These are phyloP conservation scores for Ustilago cynodontis DNA, from an alignment of 1,284 basidiomycete species.

Conservation along the genomic window DNA sequence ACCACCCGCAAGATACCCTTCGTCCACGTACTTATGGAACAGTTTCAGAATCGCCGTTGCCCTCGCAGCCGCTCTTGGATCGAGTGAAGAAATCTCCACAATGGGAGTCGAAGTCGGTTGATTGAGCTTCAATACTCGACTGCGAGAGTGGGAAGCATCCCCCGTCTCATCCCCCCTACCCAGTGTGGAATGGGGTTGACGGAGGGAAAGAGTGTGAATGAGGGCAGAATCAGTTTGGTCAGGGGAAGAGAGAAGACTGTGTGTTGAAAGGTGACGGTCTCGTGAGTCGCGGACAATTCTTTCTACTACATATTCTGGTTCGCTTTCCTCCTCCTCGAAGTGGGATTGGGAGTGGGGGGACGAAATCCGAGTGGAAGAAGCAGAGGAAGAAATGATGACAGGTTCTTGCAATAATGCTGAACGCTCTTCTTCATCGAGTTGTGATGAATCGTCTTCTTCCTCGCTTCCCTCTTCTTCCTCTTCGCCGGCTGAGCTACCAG, in stretches of 20 bases:
- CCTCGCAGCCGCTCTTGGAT: constrained; percentile 58
- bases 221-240: constrained; percentile 4
- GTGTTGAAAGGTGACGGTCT: constrained; percentile 23
- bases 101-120: constrained; percentile 56
- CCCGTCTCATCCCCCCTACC: not conserved
- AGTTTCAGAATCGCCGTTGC: constrained; percentile 65
- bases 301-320: constrained; percentile 17
- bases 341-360: constrained; percentile 5
- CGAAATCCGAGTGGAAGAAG: constrained; percentile 1
- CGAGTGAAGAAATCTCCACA: constrained; percentile 61
- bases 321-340: constrained; percentile 9
- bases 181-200: constrained; percentile 23
- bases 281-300: constrained; percentile 29
- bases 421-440: constrained; percentile 22
- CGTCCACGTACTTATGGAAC: constrained; percentile 63
- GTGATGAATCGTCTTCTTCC: constrained; percentile 15
- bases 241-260: constrained; percentile 9
- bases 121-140: constrained; percentile 55
- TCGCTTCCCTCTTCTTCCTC: constrained; percentile 7
- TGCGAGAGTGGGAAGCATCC: constrained; percentile 45
- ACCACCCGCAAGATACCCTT: constrained; percentile 47
- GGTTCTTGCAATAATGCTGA: constrained; percentile 9
- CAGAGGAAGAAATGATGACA: constrained; percentile 25
- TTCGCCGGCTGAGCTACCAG: not conserved
- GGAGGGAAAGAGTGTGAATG: constrained; percentile 45